Evolutionary conservation across 2,329 filamentous ascomycete species (phyloP).

Genomic region (Trichoderma afroharzianum): DNA sequence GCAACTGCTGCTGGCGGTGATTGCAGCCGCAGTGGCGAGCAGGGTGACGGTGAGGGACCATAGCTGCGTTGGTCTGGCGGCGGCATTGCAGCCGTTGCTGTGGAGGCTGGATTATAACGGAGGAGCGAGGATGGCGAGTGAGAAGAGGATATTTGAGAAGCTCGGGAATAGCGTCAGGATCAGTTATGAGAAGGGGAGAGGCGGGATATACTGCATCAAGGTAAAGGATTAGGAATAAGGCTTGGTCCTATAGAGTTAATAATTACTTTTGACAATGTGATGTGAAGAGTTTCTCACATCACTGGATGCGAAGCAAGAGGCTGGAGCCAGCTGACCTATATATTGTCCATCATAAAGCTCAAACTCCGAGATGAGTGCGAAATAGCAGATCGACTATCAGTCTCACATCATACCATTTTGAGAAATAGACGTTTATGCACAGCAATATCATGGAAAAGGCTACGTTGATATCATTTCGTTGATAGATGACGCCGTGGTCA

Average conservation of each 20-base stretch:
- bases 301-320: not conserved
- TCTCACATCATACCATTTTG: not conserved
- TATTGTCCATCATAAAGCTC: no score
- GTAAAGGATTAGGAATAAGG: not conserved
- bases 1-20: slow-evolving; percentile 29
- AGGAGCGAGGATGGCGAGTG: slow-evolving; percentile 21
- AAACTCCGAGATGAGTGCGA: not conserved
- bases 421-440: not conserved
- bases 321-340: no score
- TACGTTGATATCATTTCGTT: not conserved
- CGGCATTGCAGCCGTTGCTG: slow-evolving; percentile 22
- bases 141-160: slow-evolving; percentile 20
- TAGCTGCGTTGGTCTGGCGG: slow-evolving; percentile 23
- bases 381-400: not conserved
- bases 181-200: slow-evolving; percentile 5
- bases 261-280: not conserved
- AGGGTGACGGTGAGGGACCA: slow-evolving; percentile 28
- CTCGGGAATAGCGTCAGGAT: not conserved
- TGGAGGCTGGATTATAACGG: slow-evolving; percentile 19
- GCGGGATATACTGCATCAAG: slow-evolving; percentile 9
- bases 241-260: not conserved
- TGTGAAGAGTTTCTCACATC: not conserved
- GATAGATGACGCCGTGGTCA: not conserved
- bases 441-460: not conserved
- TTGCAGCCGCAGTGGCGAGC: slow-evolving; percentile 25